A percentile compares a stretch with the other conserved stretches of the same genome.
These are phyloP conservation scores for Aspergillus luchuensis DNA, from an alignment of 2,329 filamentous ascomycete species.

Conservation along the genomic window DNA sequence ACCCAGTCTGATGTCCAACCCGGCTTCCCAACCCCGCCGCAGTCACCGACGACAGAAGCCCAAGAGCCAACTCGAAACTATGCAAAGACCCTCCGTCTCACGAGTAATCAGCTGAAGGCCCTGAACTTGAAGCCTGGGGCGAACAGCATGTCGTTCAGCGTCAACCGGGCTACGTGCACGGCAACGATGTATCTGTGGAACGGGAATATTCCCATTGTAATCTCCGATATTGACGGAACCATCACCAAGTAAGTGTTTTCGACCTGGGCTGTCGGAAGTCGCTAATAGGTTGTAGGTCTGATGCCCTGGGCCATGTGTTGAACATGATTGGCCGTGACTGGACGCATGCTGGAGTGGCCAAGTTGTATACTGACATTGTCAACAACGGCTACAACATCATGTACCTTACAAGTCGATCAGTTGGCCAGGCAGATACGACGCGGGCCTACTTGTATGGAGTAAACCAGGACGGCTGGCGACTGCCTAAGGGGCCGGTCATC, in stretches of 20 bases:
- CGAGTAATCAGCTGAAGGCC: conserved; percentile 90
- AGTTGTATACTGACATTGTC: conserved; percentile 93
- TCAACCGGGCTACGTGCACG: conserved; percentile 89
- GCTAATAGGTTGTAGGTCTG: conserved; percentile 56
- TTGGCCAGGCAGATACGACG: conserved; percentile 90
- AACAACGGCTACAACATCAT: conserved; percentile 98
- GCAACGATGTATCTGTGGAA: conserved; percentile 95
- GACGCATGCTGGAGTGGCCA: conserved; percentile 95
- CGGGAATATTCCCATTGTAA: conserved; percentile 88
- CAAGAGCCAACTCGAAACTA: conserved; percentile 80
- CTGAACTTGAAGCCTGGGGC: conserved; percentile 80
- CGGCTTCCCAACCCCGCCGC: conserved; percentile 62
- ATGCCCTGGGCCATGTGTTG: conserved; percentile 88
- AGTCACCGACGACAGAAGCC: conserved; percentile 53
- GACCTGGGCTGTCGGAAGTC: neutral
- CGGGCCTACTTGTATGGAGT: conserved; percentile 88
- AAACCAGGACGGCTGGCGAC: conserved; percentile 78
- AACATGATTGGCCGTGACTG: conserved; percentile 98
- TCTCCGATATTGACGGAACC: conserved; percentile 97
- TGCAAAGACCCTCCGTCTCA: conserved; percentile 92
- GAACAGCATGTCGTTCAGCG: conserved; percentile 93
- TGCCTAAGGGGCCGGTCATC: conserved; percentile 91
- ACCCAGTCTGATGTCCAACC: conserved; percentile 72
- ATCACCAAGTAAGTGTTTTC: conserved; percentile 74
- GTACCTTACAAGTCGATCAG: conserved; percentile 91